Conservation (phyloP, 345 rosid genomes). For the Pugionium cornutum region DNA sequence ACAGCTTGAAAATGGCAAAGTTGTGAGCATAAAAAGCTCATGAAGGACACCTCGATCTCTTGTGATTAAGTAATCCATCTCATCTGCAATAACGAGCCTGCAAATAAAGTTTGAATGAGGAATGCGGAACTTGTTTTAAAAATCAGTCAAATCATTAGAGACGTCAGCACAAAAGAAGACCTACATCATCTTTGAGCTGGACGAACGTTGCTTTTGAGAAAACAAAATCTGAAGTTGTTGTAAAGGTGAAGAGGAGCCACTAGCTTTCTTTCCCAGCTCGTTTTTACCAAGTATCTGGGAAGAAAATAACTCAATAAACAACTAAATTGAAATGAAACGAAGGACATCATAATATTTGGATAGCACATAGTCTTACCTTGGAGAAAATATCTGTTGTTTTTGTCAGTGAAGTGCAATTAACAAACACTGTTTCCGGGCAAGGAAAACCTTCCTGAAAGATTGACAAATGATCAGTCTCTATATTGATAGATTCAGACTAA, state of each 20-base stretch:
- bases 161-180: constrained; percentile 13
- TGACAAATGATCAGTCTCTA: neutral
- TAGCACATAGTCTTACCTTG: constrained; percentile 50
- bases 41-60: constrained; percentile 82
- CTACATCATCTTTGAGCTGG: constrained; percentile 68
- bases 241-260: constrained; percentile 50
- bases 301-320: constrained; percentile 35
- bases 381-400: constrained; percentile 69
- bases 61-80: constrained; percentile 85
- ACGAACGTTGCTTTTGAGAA: constrained; percentile 54
- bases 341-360: neutral
- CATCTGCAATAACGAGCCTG: constrained; percentile 86
- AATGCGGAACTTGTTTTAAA: neutral
- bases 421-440: constrained; percentile 55
- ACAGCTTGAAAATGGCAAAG: constrained; percentile 71
- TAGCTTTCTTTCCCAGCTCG: constrained; percentile 43
- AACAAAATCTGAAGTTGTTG: constrained; percentile 63
- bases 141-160: neutral
- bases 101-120: constrained; percentile 17
- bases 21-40: constrained; percentile 92
- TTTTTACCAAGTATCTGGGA: constrained; percentile 56
- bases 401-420: constrained; percentile 75
- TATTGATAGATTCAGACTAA: constrained; percentile 1
- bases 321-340: neutral
- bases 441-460: constrained; percentile 51